A percentile compares a stretch with the other conserved stretches of the same genome.
phyloP scores from a whole-genome alignment of 169 alveolate species.

The Plasmodium inui region DNA sequence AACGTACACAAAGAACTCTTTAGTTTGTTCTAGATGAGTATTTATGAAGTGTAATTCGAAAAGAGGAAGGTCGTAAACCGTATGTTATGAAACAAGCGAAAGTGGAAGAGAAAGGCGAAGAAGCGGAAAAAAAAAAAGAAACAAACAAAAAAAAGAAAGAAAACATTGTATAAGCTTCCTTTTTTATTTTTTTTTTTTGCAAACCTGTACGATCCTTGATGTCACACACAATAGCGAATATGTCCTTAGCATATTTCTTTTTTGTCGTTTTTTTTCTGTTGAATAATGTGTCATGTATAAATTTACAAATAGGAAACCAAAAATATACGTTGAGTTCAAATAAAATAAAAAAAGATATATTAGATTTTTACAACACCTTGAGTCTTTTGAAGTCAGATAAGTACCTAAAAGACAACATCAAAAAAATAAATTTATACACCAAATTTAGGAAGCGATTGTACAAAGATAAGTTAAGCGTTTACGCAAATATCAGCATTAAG shows the following conservation, averaged over 20 bases:
- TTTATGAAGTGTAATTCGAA: conserved; percentile 12
- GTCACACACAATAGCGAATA: conserved; percentile 21
- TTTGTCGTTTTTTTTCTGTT: conserved; percentile 52
- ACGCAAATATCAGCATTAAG: conserved; percentile 67
- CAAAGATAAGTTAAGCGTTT: conserved; percentile 62
- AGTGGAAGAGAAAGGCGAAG: neutral
- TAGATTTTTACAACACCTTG: conserved; percentile 58
- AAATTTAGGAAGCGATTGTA: conserved; percentile 60
- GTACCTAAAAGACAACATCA: conserved; percentile 62
- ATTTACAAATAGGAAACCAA: conserved; percentile 74
- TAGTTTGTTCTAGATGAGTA: conserved; percentile 30
- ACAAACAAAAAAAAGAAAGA: neutral
- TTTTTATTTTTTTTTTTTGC: neutral
- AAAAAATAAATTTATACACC: conserved; percentile 66
- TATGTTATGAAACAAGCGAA: conserved; percentile 19
- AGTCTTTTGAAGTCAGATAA: conserved; percentile 60
- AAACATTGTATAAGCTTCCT: neutral
- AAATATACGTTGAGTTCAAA: conserved; percentile 46
- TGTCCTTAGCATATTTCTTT: conserved; percentile 37
- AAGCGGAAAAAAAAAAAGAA: conserved; percentile 1
- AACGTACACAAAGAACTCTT: neutral
- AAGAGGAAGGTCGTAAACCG: conserved; percentile 9
- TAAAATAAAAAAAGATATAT: conserved; percentile 54
- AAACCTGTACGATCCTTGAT: neutral
- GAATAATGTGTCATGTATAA: conserved; percentile 64